Base-by-base conservation (phyloP, 2,329 filamentous ascomycete genomes). In the Hymenoscyphus repandus region DNA sequence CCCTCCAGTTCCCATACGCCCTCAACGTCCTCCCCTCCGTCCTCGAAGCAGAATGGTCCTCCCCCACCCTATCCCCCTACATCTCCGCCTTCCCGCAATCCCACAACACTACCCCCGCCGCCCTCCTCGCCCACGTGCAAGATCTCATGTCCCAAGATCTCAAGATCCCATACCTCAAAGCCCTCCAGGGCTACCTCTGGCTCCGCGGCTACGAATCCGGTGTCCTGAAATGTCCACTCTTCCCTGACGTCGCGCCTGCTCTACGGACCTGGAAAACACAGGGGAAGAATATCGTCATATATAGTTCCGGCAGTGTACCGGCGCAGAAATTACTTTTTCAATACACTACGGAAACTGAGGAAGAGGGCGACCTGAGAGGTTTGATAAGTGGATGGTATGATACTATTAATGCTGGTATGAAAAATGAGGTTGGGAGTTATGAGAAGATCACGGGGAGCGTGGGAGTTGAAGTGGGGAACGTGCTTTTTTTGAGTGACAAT, bases 401-500 rank as follows among this genome's bases (percentile, higher is more conserved):
- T 67, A 92, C 88, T 3, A 79, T 87, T 52, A 92, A 88, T 66
- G 88, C 88, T 31, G 88, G 88, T 1, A 75, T 79, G 50, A 93
- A 93, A 73, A 79, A 76, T 41, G 80, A 89, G 60, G 66, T 70
- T 36, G 68, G 66, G 18, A 91, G 87, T 66, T 93, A 92, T 69
- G 67, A 70, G 45, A 62, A 53, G 46, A 65, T 68, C 46, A 54
- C 47, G 30, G 38, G 33, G 33, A 40, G 45, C 48, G 40, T 66
- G 79, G 13, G 70, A 32, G 70, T 75, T 50, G 60, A 71, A 45
- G 66, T 75, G 15, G 68, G 66, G 10, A 73, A 78, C 50, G 87
- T 87, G 73, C 72, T 90, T n/a, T 93, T 93, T 66, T 71, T 92
- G 54, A 92, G 86, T 62, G 88, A 93, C 70, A 90, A 90, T 63